Evolutionary conservation across 805 yeast genomes (phyloP), one percentile per base, ranked within the genome.

Genomic region (Pichia phayaonensis): DNA sequence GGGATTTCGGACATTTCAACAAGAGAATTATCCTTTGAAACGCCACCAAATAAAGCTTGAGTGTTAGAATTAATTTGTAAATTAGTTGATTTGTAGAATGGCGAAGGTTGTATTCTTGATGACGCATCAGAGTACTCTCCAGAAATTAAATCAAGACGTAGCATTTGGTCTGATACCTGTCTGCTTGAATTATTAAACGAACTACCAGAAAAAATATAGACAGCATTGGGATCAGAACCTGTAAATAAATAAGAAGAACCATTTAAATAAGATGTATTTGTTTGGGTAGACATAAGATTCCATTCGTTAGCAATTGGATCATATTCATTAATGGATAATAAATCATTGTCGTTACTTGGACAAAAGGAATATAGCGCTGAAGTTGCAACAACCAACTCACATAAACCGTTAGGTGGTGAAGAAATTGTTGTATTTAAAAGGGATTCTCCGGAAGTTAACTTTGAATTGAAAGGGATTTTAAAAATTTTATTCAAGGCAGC

Each of bases 1-100:
- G 94, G 92, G 20, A 84, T 67, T 64, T 86, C 94, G 57, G 75
- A 74, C 82, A 86, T 77, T 54, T 79, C 76, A 36, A 85, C 76
- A 89, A 90, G 85, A 3, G 47, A 27, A 0, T 89, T 89, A 2
- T 67, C 58, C 7, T 62, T 57, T 3, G 86, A 75, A 48, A 71
- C 71, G 3, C 95, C 95, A 0, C 94, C 95, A 41, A 86, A 68
- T 3, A 86, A 62, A 36, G 82, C 63, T 54, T 72, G 77, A 3
- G 76, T 68, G 48, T 68, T 72, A 11, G 78, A 72, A 29, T 70
- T 62, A 1, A 80, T 72, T 52, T 72, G 63, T 18, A 72, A 23
- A 34, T 65, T 70, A 0, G 78, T 63, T 0, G 83, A 78, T 1
- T 81, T 81, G 56, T 72, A 78, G 56, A 81, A 81, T 0, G 77